phyloP scores from a whole-genome alignment of 31 red algal genomes.

The Odonthalia washingtoniensis region DNA sequence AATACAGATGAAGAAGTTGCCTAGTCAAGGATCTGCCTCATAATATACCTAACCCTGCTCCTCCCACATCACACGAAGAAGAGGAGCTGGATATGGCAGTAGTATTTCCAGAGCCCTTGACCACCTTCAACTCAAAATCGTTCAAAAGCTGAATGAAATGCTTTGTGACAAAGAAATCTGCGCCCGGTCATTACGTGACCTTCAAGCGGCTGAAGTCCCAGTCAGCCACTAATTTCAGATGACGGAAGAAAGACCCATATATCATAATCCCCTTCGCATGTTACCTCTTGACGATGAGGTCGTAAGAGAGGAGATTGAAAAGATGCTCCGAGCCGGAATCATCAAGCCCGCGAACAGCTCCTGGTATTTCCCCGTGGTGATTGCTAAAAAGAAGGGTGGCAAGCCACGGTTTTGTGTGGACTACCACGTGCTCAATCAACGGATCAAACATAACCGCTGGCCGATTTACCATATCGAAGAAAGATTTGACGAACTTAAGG shows the following conservation, averaged over 20 bases:
- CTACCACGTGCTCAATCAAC: slow-evolving; percentile 17
- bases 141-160: background rate
- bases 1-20: background rate
- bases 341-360: background rate
- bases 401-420: slow-evolving; percentile 12
- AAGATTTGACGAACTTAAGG: slow-evolving; percentile 32
- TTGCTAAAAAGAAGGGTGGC: slow-evolving; percentile 1
- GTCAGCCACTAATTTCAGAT: background rate
- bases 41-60: background rate
- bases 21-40: background rate
- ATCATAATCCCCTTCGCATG: background rate
- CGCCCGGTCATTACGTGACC: slow-evolving; percentile 9
- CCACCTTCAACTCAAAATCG: background rate
- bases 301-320: slow-evolving; percentile 18
- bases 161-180: background rate
- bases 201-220: background rate
- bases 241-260: background rate
- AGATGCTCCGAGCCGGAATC: slow-evolving; percentile 28
- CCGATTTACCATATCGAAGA: slow-evolving; percentile 4
- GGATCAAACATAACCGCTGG: background rate
- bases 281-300: background rate
- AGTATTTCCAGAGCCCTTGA: background rate
- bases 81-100: background rate
- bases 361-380: slow-evolving; percentile 3
- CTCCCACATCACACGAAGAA: background rate